Evolutionary conservation across 2,329 filamentous ascomycete species (phyloP).

Genomic region (Metarhizium anisopliae): DNA sequence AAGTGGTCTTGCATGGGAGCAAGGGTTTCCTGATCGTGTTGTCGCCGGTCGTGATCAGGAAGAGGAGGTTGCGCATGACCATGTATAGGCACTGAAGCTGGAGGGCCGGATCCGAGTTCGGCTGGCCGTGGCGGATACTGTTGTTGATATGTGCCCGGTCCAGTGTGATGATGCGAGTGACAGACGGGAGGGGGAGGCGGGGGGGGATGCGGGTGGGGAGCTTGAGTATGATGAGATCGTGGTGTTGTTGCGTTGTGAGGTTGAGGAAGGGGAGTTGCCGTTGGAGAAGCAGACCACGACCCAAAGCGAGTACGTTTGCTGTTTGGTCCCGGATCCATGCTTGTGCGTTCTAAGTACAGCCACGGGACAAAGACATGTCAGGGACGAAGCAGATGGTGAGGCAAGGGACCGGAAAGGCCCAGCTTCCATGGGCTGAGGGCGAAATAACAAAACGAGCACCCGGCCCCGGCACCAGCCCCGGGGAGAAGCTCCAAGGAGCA

Average conservation of each 20-base stretch:
- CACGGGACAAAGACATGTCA: constrained; percentile 25
- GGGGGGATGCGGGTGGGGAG: constrained; percentile 5
- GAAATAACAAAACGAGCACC: constrained; percentile 12
- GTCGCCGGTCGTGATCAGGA: constrained; percentile 42
- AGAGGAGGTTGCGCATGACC: constrained; percentile 25
- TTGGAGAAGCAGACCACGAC: constrained; percentile 38
- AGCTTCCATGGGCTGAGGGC: constrained; percentile 16
- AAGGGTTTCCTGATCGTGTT: constrained; percentile 47
- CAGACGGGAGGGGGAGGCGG: constrained; percentile 12
- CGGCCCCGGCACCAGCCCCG: not conserved
- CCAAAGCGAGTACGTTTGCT: constrained; percentile 49
- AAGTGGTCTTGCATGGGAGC: constrained; percentile 47
- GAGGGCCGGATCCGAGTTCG: constrained; percentile 21
- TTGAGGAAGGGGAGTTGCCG: constrained; percentile 39
- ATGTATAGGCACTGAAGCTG: constrained; percentile 17
- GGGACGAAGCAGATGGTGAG: constrained; percentile 24
- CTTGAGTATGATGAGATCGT: constrained; percentile 2
- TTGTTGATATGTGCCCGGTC: constrained; percentile 30
- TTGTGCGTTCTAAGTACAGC: constrained; percentile 31
- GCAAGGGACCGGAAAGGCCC: constrained; percentile 28
- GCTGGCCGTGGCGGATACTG: constrained; percentile 26
- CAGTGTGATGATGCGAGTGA: constrained; percentile 17
- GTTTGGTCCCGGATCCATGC: constrained; percentile 52
- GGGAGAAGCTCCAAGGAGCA: not conserved
- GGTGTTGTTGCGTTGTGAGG: constrained; percentile 27